Evolutionary conservation across 768 basidiomycete genomes (phyloP), one percentile per base, ranked within the genome.

Genomic region (Leccinum ochraceum): DNA sequence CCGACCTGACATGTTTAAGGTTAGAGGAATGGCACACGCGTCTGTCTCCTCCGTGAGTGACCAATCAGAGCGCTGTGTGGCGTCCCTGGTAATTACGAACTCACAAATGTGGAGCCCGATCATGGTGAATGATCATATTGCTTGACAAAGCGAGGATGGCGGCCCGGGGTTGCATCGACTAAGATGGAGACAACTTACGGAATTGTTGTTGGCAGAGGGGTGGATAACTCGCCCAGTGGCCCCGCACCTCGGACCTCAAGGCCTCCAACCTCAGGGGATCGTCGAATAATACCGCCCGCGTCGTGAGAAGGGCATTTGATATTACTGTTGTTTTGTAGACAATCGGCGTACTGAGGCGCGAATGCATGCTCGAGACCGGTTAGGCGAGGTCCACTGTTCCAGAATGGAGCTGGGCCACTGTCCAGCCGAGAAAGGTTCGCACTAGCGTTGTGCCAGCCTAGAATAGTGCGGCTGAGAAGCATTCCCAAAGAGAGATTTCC

Each of bases 381-480:
- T 53, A 58, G 60, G 54, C 20, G 24, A 57, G 46, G 53, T 22
- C 30, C 55, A 53, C 34, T 51, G 63, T 63, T 61, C 60, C 61
- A 59, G 36, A 60, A 64, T 51, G 46, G 60, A 59, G 53, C 14
- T 32, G 30, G 30, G 30, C 60, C 39, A 57, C 59, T 66, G 54
- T 24, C 54, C 56, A 34, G 37, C 65, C 67, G 48, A 65, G 60
- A 67, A 69, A 53, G 63, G 69, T 22, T 56, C 49, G 10, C 62
- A 67, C 63, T 63, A 64, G 65, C 57, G 60, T 44, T 52, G 69
- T 64, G 63, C 61, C 63, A 55, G 59, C 46, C 69, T 63, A 62
- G 56, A 72, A 60, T 63, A 65, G 70, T 70, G 65, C 65, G 61
- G 65, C 67, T 62, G 64, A 62, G 69, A 69, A 66, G 58, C 17